Conservation (phyloP, 2,329 filamentous ascomycete species). For the Hypoxylon sp. region DNA sequence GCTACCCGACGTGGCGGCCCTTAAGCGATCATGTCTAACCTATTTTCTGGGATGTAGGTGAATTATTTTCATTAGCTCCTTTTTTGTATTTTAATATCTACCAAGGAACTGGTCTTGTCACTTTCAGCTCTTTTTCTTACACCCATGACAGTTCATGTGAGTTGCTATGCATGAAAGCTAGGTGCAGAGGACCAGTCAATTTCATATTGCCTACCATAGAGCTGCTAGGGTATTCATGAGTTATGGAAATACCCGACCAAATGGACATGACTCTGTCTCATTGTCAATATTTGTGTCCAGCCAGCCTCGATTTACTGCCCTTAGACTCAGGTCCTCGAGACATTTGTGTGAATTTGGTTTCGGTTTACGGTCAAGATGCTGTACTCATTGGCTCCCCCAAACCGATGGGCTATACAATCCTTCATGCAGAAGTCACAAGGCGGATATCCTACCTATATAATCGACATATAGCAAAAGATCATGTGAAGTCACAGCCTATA, state of each 20-base stretch:
- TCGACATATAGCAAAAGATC: constrained; percentile 6
- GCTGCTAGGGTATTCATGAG: constrained; percentile 23
- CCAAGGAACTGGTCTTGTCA: constrained; percentile 14
- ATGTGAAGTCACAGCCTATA: constrained; percentile 21
- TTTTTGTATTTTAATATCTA: constrained; percentile 15
- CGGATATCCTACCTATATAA: constrained; percentile 12
- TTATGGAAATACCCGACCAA: constrained; percentile 21
- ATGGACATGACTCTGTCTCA: constrained; percentile 16
- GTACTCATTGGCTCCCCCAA: constrained; percentile 5
- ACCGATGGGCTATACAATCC: neutral
- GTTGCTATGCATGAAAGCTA: constrained; percentile 16
- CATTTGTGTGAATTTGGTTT: constrained; percentile 13
- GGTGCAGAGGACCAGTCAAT: constrained; percentile 15
- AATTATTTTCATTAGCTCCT: constrained; percentile 26
- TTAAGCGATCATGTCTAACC: constrained; percentile 65
- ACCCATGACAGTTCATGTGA: constrained; percentile 18
- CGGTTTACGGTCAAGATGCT: constrained; percentile 17
- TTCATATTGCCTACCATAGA: constrained; percentile 15
- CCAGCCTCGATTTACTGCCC: constrained; percentile 27
- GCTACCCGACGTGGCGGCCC: constrained; percentile 40
- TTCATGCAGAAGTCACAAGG: neutral
- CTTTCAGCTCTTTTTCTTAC: constrained; percentile 1
- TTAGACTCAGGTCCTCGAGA: constrained; percentile 16
- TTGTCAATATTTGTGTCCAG: constrained; percentile 18
- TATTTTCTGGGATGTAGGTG: constrained; percentile 73